Conservation (phyloP, 2,329 filamentous ascomycete species). For the Hymenoscyphus repandus region DNA sequence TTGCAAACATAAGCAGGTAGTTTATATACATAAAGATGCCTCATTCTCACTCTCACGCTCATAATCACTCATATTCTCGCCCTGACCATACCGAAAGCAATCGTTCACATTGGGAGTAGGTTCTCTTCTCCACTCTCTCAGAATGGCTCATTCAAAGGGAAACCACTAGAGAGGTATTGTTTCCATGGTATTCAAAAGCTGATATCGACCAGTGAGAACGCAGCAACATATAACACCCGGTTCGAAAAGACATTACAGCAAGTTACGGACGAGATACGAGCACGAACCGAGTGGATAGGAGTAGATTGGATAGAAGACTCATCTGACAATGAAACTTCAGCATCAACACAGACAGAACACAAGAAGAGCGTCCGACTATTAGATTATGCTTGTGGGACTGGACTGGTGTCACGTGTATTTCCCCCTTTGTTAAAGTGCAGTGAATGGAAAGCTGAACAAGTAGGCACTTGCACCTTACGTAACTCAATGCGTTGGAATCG, state of each 20-base stretch:
- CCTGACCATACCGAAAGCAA: constrained; percentile 33
- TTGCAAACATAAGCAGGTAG: not conserved
- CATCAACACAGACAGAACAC: constrained; percentile 5
- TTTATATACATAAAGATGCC: not conserved
- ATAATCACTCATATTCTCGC: constrained; percentile 1
- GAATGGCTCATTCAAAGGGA: not conserved
- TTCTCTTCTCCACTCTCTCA: constrained; percentile 7
- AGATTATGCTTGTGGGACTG: constrained; percentile 74
- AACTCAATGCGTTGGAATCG: constrained; percentile 60
- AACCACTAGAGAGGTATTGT: not conserved
- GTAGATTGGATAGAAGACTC: constrained; percentile 46
- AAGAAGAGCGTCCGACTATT: constrained; percentile 47
- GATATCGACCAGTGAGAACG: constrained; percentile 36
- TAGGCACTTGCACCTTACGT: constrained; percentile 57
- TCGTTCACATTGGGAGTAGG: constrained; percentile 37
- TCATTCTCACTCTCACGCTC: constrained; percentile 2
- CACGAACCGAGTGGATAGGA: constrained; percentile 55
- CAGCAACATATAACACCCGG: constrained; percentile 51
- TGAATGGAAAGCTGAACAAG: not conserved
- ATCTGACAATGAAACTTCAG: constrained; percentile 25
- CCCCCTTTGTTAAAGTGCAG: not conserved
- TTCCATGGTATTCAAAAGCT: not conserved
- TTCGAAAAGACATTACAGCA: constrained; percentile 48
- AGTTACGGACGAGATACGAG: constrained; percentile 50
- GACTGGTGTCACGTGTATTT: constrained; percentile 57